These are phyloP conservation scores for Ustilago curta DNA, from an alignment of 1,284 basidiomycete genomes.

Conservation along the genomic window DNA sequence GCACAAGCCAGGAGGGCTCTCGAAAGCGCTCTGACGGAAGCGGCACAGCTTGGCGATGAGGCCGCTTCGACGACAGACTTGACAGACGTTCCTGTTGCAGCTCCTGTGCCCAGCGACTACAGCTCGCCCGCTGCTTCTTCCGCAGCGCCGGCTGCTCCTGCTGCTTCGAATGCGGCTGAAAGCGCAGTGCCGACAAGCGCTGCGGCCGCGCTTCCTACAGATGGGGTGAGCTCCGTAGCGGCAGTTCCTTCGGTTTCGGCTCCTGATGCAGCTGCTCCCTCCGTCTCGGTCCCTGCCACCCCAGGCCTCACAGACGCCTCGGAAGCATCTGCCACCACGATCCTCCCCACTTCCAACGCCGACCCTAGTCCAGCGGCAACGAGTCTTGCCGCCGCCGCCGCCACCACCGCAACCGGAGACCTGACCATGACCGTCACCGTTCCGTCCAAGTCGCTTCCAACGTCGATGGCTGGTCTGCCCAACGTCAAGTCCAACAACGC, in stretches of 20 bases:
- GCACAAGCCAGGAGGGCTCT: constrained; percentile 12
- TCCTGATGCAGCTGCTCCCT: constrained; percentile 7
- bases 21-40: constrained; percentile 8
- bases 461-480: constrained; percentile 15
- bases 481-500: constrained; percentile 17
- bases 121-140: constrained; percentile 22
- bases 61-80: constrained; percentile 7
- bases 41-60: constrained; percentile 3
- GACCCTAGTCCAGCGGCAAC: neutral
- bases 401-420: constrained; percentile 17
- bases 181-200: neutral
- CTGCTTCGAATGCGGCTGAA: constrained; percentile 5
- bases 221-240: neutral
- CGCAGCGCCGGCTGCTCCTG: constrained; percentile 4
- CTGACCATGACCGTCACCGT: constrained; percentile 44
- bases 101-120: constrained; percentile 34
- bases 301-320: constrained; percentile 19
- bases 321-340: constrained; percentile 23
- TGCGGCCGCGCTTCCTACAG: constrained; percentile 2
- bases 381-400: neutral
- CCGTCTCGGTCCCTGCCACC: constrained; percentile 3
- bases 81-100: constrained; percentile 22
- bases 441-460: constrained; percentile 26
- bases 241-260: neutral
- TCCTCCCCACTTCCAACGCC: constrained; percentile 22